Evolutionary conservation across 345 rosid genomes (phyloP).

Genomic region (Psidium friedrichsthalianum): DNA sequence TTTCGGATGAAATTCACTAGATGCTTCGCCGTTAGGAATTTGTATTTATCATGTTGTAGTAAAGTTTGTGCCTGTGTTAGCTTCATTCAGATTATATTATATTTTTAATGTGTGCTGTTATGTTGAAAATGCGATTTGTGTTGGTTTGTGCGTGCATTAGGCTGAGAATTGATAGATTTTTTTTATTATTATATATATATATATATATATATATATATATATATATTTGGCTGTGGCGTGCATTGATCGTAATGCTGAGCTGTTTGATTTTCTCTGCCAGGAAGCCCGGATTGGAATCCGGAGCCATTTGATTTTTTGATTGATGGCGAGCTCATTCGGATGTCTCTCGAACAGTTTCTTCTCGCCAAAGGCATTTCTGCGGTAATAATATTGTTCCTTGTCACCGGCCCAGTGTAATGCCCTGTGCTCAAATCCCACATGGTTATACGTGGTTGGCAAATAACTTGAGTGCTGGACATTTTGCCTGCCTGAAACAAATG

Average conservation of each 20-base stretch:
- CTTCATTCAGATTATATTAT: not conserved
- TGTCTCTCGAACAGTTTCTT: slow-evolving; percentile 85
- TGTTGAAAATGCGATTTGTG: not conserved
- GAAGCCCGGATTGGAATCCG: slow-evolving; percentile 47
- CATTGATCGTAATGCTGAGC: not conserved
- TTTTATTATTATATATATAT: too few relatives aligned
- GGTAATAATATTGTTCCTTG: slow-evolving; percentile 20
- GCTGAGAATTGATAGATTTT: not conserved
- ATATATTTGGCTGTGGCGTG: not conserved
- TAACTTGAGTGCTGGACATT: too few relatives aligned
- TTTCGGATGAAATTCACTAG: not conserved
- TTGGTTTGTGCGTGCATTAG: not conserved
- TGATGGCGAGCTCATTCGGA: slow-evolving; percentile 84
- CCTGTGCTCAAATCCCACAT: not conserved
- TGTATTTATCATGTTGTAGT: not conserved
- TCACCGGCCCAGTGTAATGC: not conserved
- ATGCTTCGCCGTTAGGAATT: not conserved
- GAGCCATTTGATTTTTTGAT: slow-evolving; percentile 88
- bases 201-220: too few relatives aligned
- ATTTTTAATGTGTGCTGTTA: not conserved
- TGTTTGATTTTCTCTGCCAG: slow-evolving; percentile 25
- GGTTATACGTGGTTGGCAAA: not conserved
- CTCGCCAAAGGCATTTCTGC: slow-evolving; percentile 80
- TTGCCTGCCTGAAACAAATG: too few relatives aligned
- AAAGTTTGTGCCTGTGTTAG: not conserved